Conservation (phyloP, 2,329 filamentous ascomycete genomes). For the Fusarium compactum region DNA sequence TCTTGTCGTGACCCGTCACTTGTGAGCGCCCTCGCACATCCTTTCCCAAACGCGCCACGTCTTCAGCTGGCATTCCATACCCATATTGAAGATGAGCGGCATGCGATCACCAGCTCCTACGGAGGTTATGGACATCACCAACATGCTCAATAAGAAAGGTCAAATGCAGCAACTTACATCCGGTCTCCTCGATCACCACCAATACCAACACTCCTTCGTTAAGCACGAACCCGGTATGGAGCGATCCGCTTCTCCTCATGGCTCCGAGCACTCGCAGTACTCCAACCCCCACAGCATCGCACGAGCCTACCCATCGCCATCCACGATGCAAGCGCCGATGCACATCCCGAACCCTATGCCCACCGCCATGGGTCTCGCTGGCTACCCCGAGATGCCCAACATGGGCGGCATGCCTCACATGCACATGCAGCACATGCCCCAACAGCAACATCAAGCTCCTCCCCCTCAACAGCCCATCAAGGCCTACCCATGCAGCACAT, state of each 20-base stretch:
- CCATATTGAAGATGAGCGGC: conserved; percentile 49
- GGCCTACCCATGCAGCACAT: conserved; percentile 90
- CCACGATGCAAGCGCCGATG: conserved; percentile 63
- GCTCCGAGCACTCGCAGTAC: conserved; percentile 70
- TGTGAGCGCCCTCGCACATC: conserved; percentile 39
- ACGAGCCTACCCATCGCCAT: conserved; percentile 66
- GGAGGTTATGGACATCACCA: conserved; percentile 66
- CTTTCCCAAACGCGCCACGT: conserved; percentile 40
- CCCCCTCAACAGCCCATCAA: conserved; percentile 62
- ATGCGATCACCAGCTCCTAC: conserved; percentile 60
- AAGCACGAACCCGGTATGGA: conserved; percentile 60
- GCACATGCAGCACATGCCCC: conserved; percentile 53
- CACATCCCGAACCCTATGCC: conserved; percentile 60
- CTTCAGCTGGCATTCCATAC: conserved; percentile 31
- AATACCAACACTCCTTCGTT: conserved; percentile 50
- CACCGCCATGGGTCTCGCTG: conserved; percentile 58
- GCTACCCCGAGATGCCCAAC: conserved; percentile 58
- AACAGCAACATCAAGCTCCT: conserved; percentile 48
- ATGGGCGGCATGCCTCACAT: conserved; percentile 56
- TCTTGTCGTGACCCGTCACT: conserved; percentile 42
- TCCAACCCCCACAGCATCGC: conserved; percentile 62
- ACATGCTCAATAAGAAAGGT: conserved; percentile 65
- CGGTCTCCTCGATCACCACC: conserved; percentile 49
- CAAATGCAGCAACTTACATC: conserved; percentile 53
- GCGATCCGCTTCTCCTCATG: conserved; percentile 68